phyloP scores from a whole-genome alignment of 371 early-diverging fungal species.

The Rhizopus sp. region DNA sequence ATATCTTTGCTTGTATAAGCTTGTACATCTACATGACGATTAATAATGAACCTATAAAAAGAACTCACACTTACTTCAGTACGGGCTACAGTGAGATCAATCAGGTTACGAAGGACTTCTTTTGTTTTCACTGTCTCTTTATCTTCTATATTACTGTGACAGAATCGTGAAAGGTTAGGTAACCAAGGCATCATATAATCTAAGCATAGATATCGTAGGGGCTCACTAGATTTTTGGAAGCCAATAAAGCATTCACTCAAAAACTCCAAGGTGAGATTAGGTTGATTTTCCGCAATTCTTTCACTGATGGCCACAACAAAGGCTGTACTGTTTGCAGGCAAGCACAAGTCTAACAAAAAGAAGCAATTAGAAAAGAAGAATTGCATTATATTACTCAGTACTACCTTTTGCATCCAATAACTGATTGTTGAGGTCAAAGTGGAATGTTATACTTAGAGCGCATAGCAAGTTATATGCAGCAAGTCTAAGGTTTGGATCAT shows the following conservation, averaged over 20 bases:
- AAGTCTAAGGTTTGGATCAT: conserved; percentile 77
- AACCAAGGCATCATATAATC: conserved; percentile 94
- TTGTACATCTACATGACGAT: conserved; percentile 67
- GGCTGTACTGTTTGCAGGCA: conserved; percentile 85
- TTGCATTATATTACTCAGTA: not conserved
- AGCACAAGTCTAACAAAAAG: conserved; percentile 65
- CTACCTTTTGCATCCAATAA: conserved; percentile 74
- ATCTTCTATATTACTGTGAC: conserved; percentile 49
- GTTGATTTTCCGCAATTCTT: conserved; percentile 75
- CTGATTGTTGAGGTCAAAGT: conserved; percentile 83
- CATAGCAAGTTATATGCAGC: conserved; percentile 89
- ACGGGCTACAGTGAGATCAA: conserved; percentile 85
- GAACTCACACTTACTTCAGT: conserved; percentile 56
- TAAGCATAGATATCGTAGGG: conserved; percentile 78
- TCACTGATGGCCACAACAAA: conserved; percentile 84
- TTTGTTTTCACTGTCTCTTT: conserved; percentile 65
- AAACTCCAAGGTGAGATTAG: conserved; percentile 86
- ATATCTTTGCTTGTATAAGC: conserved; percentile 82
- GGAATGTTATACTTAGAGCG: conserved; percentile 81
- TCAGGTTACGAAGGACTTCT: conserved; percentile 75
- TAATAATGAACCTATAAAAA: not conserved
- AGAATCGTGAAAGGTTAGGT: conserved; percentile 72
- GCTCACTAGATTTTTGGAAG: conserved; percentile 76
- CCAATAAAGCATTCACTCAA: conserved; percentile 86
- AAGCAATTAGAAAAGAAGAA: not conserved